Base-by-base conservation (phyloP, 495 filamentous ascomycete species). In the Oidiodendron maius region DNA sequence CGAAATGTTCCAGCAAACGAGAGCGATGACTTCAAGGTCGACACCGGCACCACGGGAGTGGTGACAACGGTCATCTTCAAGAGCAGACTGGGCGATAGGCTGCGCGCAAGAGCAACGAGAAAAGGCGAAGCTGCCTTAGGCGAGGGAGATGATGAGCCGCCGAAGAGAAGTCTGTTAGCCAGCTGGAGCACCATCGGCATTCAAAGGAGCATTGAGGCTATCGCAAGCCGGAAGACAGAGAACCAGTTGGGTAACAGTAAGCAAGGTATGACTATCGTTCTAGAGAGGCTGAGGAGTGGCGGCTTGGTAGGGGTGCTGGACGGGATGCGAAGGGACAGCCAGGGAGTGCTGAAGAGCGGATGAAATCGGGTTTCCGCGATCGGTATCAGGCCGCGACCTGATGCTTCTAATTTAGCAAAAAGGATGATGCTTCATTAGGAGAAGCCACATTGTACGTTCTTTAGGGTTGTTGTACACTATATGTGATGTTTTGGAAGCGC, bases 241-340 rank as follows among this genome's bases (percentile, higher is more conserved):
- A 85, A 89, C 50, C 87, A 89, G 34, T 71, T 97, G 46, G 71
- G 84, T 46, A 94, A 91, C 61, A 91, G 87, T 61, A 88, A 90
- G 56, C 83, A 96, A 61, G 93, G 94, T 15, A 96, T 99, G 93
- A 86, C 84, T 46, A 80, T 96, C 36, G 91, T 99, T 13, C 72
- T 99, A 20, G 87, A 94, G 64, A 77, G 93, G 28, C 62, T 97
- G 53, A 78, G 93, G 46, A 74, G 71, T 44, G 87, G 90, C 11
- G 87, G 95, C 10, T 79, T 96, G 32, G 85, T 91, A 21, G 87
- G 80, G 16, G 85, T 96, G 15, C 66, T 93, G 35, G 91, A 96
- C 62, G 86, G 87, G 22, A 86, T 91, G 81, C 75, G 85, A 46
- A 68, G 74, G 56, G 87, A 93, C 59, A 68, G 79, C n/a, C n/a